A percentile compares a stretch with the other conserved stretches of the same genome.
These are phyloP conservation scores for Cinnamomum micranthum DNA, from an alignment of 164 flowering plant genomes.

Conservation along the genomic window DNA sequence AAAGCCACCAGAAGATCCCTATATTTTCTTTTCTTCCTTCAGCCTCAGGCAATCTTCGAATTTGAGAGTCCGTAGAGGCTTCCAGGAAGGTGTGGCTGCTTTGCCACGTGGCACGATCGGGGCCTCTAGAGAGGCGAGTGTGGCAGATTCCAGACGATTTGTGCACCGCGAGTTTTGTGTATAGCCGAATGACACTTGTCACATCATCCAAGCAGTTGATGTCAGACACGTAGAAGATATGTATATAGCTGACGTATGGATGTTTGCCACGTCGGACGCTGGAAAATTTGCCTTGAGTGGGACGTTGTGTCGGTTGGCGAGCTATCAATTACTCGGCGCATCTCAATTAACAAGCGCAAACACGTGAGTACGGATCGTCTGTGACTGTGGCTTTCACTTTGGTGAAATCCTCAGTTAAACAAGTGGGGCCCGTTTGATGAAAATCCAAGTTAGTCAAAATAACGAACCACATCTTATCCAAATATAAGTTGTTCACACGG, in stretches of 20 bases:
- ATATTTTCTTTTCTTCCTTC: background rate
- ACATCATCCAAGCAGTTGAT: too few species aligned
- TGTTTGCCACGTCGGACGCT: background rate
- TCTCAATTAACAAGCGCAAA: too few species aligned
- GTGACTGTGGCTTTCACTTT: too few species aligned
- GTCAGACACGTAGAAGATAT: background rate
- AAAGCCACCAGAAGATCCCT: background rate
- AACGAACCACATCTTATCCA: too few species aligned
- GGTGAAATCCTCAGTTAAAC: too few species aligned
- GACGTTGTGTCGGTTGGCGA: too few species aligned
- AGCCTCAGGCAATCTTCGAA: background rate
- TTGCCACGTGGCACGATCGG: background rate
- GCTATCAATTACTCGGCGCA: background rate
- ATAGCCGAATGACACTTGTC: too few species aligned
- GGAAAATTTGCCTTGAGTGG: too few species aligned
- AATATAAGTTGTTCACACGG: too few species aligned
- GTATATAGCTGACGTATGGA: background rate
- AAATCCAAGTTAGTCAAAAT: too few species aligned
- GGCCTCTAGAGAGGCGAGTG: background rate
- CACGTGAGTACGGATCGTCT: too few species aligned
- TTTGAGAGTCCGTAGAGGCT: background rate
- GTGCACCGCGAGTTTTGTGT: background rate
- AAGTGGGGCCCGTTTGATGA: too few species aligned
- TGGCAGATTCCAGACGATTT: background rate
- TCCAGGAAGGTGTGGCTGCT: background rate